Percentiles rank a stretch among this genome's conserved stretches.
Conservation (phyloP, 2,329 filamentous ascomycete species). For the Neophaeococcomyces mojaviensis region DNA sequence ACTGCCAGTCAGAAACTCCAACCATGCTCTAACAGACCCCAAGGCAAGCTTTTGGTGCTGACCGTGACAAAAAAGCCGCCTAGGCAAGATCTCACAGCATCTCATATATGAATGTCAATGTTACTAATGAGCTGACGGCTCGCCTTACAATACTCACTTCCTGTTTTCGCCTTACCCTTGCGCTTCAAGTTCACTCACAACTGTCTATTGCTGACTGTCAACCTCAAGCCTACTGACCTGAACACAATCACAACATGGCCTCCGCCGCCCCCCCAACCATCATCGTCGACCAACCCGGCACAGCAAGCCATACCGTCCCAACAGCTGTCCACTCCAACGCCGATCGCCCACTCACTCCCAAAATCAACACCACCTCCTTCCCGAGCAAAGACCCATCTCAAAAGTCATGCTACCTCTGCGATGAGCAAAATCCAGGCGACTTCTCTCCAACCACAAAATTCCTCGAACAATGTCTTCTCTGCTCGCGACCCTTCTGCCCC, state of each 20-base stretch:
- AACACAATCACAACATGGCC: slow-evolving; percentile 10
- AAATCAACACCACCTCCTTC: slow-evolving; percentile 8
- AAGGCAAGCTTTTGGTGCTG: neutral
- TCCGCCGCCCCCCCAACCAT: slow-evolving; percentile 18
- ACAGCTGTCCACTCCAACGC: slow-evolving; percentile 6
- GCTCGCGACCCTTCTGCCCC: slow-evolving; percentile 21
- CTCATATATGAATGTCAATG: too few species aligned
- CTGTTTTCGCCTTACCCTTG: too few species aligned
- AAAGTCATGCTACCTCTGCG: slow-evolving; percentile 21
- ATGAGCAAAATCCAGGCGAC: slow-evolving; percentile 24
- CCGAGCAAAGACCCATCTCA: slow-evolving; percentile 2
- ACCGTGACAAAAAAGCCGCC: neutral
- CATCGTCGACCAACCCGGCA: slow-evolving; percentile 17
- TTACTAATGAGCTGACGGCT: too few species aligned
- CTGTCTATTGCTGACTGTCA: too few species aligned
- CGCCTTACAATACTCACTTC: too few species aligned
- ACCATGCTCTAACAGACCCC: neutral
- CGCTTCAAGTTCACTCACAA: too few species aligned
- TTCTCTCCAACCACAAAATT: slow-evolving; percentile 23
- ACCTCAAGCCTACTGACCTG: too few species aligned
- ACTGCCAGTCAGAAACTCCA: slow-evolving; percentile 1
- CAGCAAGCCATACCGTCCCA: slow-evolving; percentile 3
- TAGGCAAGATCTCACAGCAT: too few species aligned
- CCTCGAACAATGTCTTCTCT: slow-evolving; percentile 22
- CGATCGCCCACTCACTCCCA: slow-evolving; percentile 3